These are phyloP conservation scores for Dactylellina leptospora DNA, from an alignment of 2,329 filamentous ascomycete genomes.

Conservation along the genomic window DNA sequence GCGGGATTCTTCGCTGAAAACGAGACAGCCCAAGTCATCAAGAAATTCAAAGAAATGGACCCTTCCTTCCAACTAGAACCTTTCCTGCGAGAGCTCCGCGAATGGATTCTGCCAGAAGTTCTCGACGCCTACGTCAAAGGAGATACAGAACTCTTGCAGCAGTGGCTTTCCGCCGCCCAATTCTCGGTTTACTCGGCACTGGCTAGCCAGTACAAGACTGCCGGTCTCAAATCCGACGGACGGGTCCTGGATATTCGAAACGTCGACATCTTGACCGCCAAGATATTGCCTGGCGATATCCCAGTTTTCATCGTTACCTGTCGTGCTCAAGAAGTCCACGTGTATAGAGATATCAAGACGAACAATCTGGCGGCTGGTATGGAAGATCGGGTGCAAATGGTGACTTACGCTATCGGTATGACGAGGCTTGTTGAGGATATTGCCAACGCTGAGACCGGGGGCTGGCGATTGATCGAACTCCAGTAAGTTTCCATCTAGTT, in stretches of 20 bases:
- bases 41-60: conserved; percentile 96
- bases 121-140: conserved; percentile 98
- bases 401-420: conserved; percentile 97
- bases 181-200: conserved; percentile 97
- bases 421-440: conserved; percentile 94
- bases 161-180: conserved; percentile 96
- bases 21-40: conserved; percentile 96
- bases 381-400: conserved; percentile 98
- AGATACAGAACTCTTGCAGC: conserved; percentile 85
- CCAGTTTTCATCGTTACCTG: conserved; percentile 98
- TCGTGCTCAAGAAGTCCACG: conserved; percentile 95
- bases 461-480: conserved; percentile 97
- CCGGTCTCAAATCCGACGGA: conserved; percentile 91
- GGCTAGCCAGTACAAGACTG: conserved; percentile 92
- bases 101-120: conserved; percentile 97
- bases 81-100: conserved; percentile 92
- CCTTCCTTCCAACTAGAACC: conserved; percentile 93
- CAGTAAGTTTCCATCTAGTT: conserved; percentile 63
- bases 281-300: conserved; percentile 83
- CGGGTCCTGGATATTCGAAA: conserved; percentile 93
- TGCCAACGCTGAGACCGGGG: conserved; percentile 93
- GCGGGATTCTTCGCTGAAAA: conserved; percentile 98
- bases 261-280: conserved; percentile 84
- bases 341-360: conserved; percentile 91
- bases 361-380: conserved; percentile 91